A percentile compares a stretch with the other conserved stretches of the same genome.
Evolutionary conservation across 2,329 filamentous ascomycete genomes (phyloP).

Genomic region (Fusarium graminum): DNA sequence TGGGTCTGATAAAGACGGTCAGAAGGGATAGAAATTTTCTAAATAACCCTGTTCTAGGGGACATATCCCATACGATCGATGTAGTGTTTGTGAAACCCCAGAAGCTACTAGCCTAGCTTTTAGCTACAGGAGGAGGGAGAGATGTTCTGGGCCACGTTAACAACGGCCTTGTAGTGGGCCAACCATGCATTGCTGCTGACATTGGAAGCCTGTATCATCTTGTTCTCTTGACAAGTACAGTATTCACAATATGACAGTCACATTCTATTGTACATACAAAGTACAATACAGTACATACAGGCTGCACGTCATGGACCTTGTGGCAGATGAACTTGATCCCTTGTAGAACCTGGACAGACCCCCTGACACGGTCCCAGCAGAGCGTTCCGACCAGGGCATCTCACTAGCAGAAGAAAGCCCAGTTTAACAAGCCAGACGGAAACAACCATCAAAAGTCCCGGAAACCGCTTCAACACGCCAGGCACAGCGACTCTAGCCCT

Average conservation of each 20-base stretch:
- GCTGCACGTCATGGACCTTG: slow-evolving; percentile 35
- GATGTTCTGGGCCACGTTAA: slow-evolving; percentile 36
- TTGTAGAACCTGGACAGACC: slow-evolving; percentile 15
- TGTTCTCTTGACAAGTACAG: background rate
- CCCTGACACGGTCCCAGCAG: slow-evolving; percentile 31
- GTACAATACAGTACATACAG: background rate
- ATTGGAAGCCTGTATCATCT: slow-evolving; percentile 1
- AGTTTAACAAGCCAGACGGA: slow-evolving; percentile 36
- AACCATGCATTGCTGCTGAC: slow-evolving; percentile 2
- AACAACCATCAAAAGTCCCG: slow-evolving; percentile 37
- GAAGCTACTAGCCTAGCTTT: slow-evolving; percentile 12
- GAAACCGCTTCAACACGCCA: slow-evolving; percentile 37
- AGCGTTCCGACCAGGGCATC: slow-evolving; percentile 24
- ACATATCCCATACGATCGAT: slow-evolving; percentile 15
- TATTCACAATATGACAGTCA: slow-evolving; percentile 7
- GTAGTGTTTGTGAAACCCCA: slow-evolving; percentile 28
- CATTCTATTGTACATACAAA: background rate
- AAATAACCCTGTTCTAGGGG: slow-evolving; percentile 16
- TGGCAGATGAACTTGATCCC: slow-evolving; percentile 11
- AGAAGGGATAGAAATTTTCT: slow-evolving; percentile 14
- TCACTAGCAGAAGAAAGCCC: slow-evolving; percentile 31
- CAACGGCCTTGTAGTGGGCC: slow-evolving; percentile 36
- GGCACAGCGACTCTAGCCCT: slow-evolving; percentile 21
- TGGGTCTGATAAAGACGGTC: slow-evolving; percentile 21
- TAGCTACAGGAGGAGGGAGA: background rate